These are phyloP conservation scores for Daedalea quercina DNA, from an alignment of 768 basidiomycete genomes.

Conservation along the genomic window DNA sequence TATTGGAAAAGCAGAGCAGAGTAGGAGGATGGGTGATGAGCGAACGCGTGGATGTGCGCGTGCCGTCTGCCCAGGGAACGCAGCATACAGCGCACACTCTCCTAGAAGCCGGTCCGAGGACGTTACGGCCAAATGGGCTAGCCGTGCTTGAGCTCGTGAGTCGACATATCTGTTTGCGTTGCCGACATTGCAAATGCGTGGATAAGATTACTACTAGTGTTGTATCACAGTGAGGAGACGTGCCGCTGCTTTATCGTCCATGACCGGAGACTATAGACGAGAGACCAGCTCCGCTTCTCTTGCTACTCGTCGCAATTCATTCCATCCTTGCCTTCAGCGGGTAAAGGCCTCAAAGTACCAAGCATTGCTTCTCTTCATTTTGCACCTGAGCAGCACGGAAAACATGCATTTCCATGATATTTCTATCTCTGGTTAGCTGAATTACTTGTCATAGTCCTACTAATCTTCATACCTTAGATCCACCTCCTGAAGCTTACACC, in stretches of 20 bases:
- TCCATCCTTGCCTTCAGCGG: too few relatives aligned
- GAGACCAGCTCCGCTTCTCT: too few relatives aligned
- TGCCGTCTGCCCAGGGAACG: conserved; percentile 16
- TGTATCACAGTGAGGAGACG: too few relatives aligned
- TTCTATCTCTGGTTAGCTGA: too few relatives aligned
- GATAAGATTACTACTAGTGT: too few relatives aligned
- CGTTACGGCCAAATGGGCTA: conserved; percentile 70
- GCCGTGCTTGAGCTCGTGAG: conserved; percentile 76
- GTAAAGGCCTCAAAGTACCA: too few relatives aligned
- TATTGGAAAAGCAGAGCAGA: conserved; percentile 59
- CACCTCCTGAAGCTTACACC: conserved; percentile 60
- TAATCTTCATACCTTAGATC: conserved; percentile 40
- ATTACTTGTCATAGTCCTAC: background rate
- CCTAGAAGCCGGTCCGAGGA: conserved; percentile 84
- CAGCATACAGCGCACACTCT: conserved; percentile 36
- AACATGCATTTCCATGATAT: too few relatives aligned
- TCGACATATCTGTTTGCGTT: conserved; percentile 13
- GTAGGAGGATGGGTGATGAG: conserved; percentile 87
- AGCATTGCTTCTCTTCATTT: too few relatives aligned
- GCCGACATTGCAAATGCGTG: background rate
- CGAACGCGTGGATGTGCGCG: conserved; percentile 39
- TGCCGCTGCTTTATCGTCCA: too few relatives aligned
- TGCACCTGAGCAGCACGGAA: too few relatives aligned
- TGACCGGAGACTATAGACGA: too few relatives aligned
- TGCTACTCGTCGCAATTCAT: too few relatives aligned